Base-by-base conservation (phyloP, 1,139 yeast species). In the Saccharomyces pastorianus region DNA sequence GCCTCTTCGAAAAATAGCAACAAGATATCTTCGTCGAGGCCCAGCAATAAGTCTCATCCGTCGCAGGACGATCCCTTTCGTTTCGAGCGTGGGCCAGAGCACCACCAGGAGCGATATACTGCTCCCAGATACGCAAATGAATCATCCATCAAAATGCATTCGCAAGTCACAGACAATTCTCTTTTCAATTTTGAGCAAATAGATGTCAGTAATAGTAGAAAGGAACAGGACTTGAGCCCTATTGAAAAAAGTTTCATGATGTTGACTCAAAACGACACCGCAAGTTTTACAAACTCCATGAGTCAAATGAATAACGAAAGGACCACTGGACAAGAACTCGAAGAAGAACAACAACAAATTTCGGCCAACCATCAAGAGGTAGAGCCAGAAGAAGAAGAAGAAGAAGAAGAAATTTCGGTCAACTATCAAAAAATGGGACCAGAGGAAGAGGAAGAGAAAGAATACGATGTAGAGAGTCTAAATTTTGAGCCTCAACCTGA, bases 181-280 rank as follows among this genome's bases (percentile, higher is more conserved):
- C 27, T 42, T 6, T 51, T 52, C 29, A 52, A 50, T 29, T 50
- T 54, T 44, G 53, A 52, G 9, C 44, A 42, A 20, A 23, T 8
- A n/a, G 25, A 34, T 20, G n/a, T 13, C 3, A 3, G 13, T 38
- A 38, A 17, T 38, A 1, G 4, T 38, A 17, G 25, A 2, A 17
- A 13, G n/a, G 44, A 38, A 17, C 44, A 50, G 20, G 59, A 54
- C 4, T 32, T 64, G 53, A 60, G 64, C 48, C 70, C 70, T 8
- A 64, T 67, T 8, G 71, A 66, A 53, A 60, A 56, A 53, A 65
- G 69, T 44, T 67, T 65, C 49, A 59, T 63, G 64, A 63, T 64
- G 61, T 56, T 67, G 20, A 67, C 69, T 4, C 65, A 61, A 49
- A 64, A 61, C 49, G 64, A 63, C 44, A 51, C 58, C 11, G 44